A percentile compares a stretch with the other conserved stretches of the same genome.
Conservation (phyloP, 139 green algal genomes). For the Coccomyxa sp. region DNA sequence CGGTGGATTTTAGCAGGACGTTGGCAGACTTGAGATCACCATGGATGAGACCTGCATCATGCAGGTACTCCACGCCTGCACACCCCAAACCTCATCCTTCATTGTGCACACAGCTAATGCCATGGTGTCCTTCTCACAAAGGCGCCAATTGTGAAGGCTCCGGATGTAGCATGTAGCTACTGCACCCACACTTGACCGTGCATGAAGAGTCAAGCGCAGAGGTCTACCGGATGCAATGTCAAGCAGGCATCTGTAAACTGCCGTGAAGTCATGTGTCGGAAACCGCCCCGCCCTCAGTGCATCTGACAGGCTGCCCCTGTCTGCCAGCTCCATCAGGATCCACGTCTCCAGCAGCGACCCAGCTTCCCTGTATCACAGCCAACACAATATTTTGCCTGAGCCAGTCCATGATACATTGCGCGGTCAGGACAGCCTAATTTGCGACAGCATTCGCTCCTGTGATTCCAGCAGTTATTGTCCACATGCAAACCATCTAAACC, state of each 20-base stretch:
- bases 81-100: background rate
- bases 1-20: slow-evolving; percentile 60
- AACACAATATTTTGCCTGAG: background rate
- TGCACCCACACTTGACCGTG: background rate
- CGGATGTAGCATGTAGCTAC: too few relatives aligned
- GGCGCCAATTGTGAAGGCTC: too few relatives aligned
- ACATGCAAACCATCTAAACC: too few relatives aligned
- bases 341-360: slow-evolving; percentile 20
- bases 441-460: too few relatives aligned
- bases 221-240: slow-evolving; percentile 17
- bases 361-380: background rate
- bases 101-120: background rate
- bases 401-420: too few relatives aligned
- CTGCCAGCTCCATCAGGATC: slow-evolving; percentile 20
- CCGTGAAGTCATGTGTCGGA: background rate
- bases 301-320: slow-evolving; percentile 12
- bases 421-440: too few relatives aligned
- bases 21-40: slow-evolving; percentile 73
- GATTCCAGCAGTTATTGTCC: too few relatives aligned
- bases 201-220: background rate
- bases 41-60: slow-evolving; percentile 70
- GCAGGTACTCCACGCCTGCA: slow-evolving; percentile 51
- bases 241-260: slow-evolving; percentile 18
- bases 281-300: slow-evolving; percentile 4
- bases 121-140: background rate